phyloP scores from a whole-genome alignment of 208 protist genomes.

The Angomonas deanei region DNA sequence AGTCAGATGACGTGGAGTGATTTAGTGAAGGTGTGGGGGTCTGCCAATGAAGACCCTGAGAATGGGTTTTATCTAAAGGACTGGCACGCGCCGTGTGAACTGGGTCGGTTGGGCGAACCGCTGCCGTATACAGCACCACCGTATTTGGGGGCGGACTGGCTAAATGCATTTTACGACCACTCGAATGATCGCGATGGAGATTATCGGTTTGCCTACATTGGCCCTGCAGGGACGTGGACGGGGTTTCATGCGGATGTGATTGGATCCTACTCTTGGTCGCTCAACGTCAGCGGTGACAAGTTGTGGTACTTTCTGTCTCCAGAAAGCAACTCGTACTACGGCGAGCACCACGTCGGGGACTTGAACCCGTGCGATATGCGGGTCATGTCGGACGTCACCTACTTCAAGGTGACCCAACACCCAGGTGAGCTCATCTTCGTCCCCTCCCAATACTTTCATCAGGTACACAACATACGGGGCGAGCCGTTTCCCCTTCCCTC shows the following conservation, averaged over 20 bases:
- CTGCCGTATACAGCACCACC: slow-evolving; percentile 60
- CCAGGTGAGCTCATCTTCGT: slow-evolving; percentile 85
- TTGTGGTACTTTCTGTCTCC: slow-evolving; percentile 73
- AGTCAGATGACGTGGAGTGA: too few relatives aligned
- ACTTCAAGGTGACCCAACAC: slow-evolving; percentile 49
- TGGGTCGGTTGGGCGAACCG: slow-evolving; percentile 9
- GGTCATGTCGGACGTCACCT: slow-evolving; percentile 39
- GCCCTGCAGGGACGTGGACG: slow-evolving; percentile 54
- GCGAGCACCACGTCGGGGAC: slow-evolving; percentile 19
- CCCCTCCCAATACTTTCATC: slow-evolving; percentile 63
- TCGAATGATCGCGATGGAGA: slow-evolving; percentile 32
- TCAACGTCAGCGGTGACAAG: slow-evolving; percentile 83
- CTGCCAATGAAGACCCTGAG: background rate
- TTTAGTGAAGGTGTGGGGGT: background rate
- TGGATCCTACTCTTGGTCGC: slow-evolving; percentile 84
- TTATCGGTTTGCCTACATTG: slow-evolving; percentile 86
- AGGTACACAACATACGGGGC: slow-evolving; percentile 81
- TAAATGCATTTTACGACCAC: slow-evolving; percentile 55
- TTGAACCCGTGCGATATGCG: slow-evolving; percentile 52
- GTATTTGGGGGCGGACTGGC: slow-evolving; percentile 76
- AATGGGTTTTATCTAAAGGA: slow-evolving; percentile 58
- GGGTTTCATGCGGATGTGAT: slow-evolving; percentile 84
- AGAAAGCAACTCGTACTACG: slow-evolving; percentile 40
- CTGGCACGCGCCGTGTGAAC: slow-evolving; percentile 64
- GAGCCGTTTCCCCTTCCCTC: slow-evolving; percentile 18